Evolutionary conservation across 306 rosid genomes (phyloP).

Genomic region (Prinsepia uniflora): DNA sequence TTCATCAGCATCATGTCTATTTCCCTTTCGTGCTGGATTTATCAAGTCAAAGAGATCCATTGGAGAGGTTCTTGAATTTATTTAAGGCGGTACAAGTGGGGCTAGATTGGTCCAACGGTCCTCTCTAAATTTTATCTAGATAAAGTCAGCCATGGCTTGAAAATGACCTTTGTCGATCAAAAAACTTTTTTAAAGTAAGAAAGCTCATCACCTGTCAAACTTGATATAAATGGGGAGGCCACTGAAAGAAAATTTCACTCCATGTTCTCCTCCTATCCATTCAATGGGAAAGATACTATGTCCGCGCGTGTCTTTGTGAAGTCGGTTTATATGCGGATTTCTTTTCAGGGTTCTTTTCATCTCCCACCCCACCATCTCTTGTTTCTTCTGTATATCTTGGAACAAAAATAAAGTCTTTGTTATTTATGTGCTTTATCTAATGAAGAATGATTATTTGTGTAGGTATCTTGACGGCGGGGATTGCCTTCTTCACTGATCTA

Average conservation of each 20-base stretch:
- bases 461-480: slow-evolving; percentile 85
- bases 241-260: slow-evolving; percentile 11
- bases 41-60: background rate
- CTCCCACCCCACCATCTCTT: slow-evolving; percentile 22
- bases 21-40: slow-evolving; percentile 9
- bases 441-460: too few species aligned
- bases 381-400: slow-evolving; percentile 4
- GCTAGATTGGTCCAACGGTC: slow-evolving; percentile 36
- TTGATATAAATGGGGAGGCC: slow-evolving; percentile 25
- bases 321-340: slow-evolving; percentile 9
- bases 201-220: slow-evolving; percentile 23
- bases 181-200: too few species aligned
- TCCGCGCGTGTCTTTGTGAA: slow-evolving; percentile 9
- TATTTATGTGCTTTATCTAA: background rate
- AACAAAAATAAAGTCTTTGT: background rate
- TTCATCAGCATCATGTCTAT: background rate
- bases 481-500: slow-evolving; percentile 80
- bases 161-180: slow-evolving; percentile 17
- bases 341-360: slow-evolving; percentile 37
- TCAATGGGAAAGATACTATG: background rate
- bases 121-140: slow-evolving; percentile 20
- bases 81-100: slow-evolving; percentile 28
- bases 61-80: slow-evolving; percentile 15
- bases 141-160: slow-evolving; percentile 37
- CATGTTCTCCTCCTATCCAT: background rate